A percentile compares a stretch with the other conserved stretches of the same genome.
phyloP scores from a whole-genome alignment of 164 flowering plant species.

The Magnolia changhungtana region DNA sequence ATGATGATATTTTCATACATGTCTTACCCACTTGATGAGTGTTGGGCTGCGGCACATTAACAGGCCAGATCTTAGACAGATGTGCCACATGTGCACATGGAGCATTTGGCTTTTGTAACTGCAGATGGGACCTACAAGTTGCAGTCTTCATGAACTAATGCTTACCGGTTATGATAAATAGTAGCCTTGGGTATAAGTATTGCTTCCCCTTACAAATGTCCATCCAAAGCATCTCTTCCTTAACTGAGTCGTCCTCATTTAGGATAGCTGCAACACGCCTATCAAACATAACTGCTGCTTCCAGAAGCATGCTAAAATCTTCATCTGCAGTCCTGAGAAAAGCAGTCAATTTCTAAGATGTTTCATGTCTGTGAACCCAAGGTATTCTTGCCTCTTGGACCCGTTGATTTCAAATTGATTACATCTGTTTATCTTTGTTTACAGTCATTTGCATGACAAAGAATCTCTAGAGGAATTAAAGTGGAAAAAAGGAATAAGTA shows the following conservation, averaged over 20 bases:
- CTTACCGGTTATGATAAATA: conserved; percentile 89
- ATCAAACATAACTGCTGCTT: conserved; percentile 97
- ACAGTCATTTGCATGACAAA: conserved; percentile 1
- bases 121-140: not conserved
- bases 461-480: not conserved
- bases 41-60: too few species aligned
- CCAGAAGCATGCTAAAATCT: conserved; percentile 81
- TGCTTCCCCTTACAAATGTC: conserved; percentile 47
- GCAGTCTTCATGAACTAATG: not conserved
- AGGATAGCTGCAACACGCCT: conserved; percentile 85
- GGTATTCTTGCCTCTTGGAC: not conserved
- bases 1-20: too few species aligned
- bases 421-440: not conserved
- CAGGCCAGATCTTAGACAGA: not conserved
- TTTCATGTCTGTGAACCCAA: not conserved
- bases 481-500: not conserved
- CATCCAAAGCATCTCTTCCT: conserved; percentile 52
- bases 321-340: conserved; percentile 91
- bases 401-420: not conserved
- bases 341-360: not conserved
- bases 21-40: too few species aligned
- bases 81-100: not conserved
- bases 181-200: conserved; percentile 66
- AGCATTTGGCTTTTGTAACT: not conserved
- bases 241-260: conserved; percentile 63